phyloP scores from a whole-genome alignment of 73 alveolate species.

The Paramecium bursaria region DNA sequence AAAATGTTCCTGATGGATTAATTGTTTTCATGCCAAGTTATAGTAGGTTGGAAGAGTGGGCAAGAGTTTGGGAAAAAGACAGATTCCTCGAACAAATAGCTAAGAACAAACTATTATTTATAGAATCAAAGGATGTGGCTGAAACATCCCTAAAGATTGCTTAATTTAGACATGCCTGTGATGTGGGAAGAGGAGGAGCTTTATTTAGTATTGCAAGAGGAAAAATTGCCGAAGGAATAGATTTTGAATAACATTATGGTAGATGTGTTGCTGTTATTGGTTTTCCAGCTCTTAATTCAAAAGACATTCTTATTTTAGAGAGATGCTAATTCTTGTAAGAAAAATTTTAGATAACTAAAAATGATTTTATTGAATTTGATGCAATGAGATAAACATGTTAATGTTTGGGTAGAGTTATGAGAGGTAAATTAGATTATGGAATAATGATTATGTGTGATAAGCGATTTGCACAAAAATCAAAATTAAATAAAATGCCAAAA shows the following conservation, averaged over 20 bases:
- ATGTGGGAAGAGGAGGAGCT: slow-evolving; percentile 93
- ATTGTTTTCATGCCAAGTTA: slow-evolving; percentile 87
- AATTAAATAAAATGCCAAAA: slow-evolving; percentile 46
- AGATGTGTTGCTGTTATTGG: slow-evolving; percentile 90
- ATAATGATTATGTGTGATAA: slow-evolving; percentile 88
- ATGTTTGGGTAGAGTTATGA: slow-evolving; percentile 85
- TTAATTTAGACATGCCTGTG: slow-evolving; percentile 80
- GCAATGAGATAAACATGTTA: slow-evolving; percentile 89
- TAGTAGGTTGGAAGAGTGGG: slow-evolving; percentile 81
- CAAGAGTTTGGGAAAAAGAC: slow-evolving; percentile 87
- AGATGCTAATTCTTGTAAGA: slow-evolving; percentile 84
- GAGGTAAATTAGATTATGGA: slow-evolving; percentile 84
- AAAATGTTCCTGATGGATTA: slow-evolving; percentile 90
- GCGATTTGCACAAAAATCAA: slow-evolving; percentile 47
- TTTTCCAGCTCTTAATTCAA: slow-evolving; percentile 81
- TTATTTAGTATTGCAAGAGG: slow-evolving; percentile 90
- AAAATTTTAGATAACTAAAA: slow-evolving; percentile 81
- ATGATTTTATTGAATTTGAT: slow-evolving; percentile 87
- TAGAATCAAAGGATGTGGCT: slow-evolving; percentile 82
- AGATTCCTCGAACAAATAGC: slow-evolving; percentile 78
- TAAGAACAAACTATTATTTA: slow-evolving; percentile 82
- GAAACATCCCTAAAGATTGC: slow-evolving; percentile 73
- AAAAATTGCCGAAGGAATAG: slow-evolving; percentile 88
- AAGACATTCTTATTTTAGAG: slow-evolving; percentile 79
- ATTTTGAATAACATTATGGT: slow-evolving; percentile 86